These are phyloP conservation scores for Pulveroboletus ravenelii DNA, from an alignment of 768 basidiomycete genomes.

Conservation along the genomic window DNA sequence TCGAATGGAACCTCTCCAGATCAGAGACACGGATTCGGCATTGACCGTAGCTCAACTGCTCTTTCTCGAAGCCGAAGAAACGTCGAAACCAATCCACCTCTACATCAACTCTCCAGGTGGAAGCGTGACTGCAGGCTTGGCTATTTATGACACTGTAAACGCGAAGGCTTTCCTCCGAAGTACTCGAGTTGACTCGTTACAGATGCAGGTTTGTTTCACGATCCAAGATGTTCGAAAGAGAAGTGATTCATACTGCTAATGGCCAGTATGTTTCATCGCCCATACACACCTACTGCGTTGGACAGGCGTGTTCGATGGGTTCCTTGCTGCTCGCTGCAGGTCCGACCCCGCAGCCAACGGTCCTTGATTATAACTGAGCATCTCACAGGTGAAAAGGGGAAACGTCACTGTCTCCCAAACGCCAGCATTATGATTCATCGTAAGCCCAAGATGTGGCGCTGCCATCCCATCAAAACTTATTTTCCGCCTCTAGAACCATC, in stretches of 20 bases:
- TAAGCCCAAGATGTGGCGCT: slow-evolving; percentile 34
- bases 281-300: slow-evolving; percentile 95
- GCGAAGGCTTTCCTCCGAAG: slow-evolving; percentile 1
- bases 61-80: slow-evolving; percentile 94
- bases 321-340: slow-evolving; percentile 87
- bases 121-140: slow-evolving; percentile 91
- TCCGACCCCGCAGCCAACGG: slow-evolving; percentile 16
- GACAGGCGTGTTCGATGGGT: slow-evolving; percentile 95
- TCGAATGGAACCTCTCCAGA: slow-evolving; percentile 42
- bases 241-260: slow-evolving; percentile 25
- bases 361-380: slow-evolving; percentile 14
- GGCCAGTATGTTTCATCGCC: slow-evolving; percentile 85
- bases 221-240: slow-evolving; percentile 1
- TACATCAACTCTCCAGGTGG: slow-evolving; percentile 98
- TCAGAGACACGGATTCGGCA: slow-evolving; percentile 85
- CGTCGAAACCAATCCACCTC: slow-evolving; percentile 89
- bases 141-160: slow-evolving; percentile 94
- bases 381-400: slow-evolving; percentile 68
- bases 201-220: slow-evolving; percentile 64
- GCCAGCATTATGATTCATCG: slow-evolving; percentile 99
- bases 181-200: slow-evolving; percentile 19
- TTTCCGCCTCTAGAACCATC: slow-evolving; percentile 69
- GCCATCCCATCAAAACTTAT: slow-evolving; percentile 6
- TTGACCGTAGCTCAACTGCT: slow-evolving; percentile 88
- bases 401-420: slow-evolving; percentile 88